These are phyloP conservation scores for Eutrema yunnanense DNA, from an alignment of 345 rosid genomes.

Conservation along the genomic window DNA sequence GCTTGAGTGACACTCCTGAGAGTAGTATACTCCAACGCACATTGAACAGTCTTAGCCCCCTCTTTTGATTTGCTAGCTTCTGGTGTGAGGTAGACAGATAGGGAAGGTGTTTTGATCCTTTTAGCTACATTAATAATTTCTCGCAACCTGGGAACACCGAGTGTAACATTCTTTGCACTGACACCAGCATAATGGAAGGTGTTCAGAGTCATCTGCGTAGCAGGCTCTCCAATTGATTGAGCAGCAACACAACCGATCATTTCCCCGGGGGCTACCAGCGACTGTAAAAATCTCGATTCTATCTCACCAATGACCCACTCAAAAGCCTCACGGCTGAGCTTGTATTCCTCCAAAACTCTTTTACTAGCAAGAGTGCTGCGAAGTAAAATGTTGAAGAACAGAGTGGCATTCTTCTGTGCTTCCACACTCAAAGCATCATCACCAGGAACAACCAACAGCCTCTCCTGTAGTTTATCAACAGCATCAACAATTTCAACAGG, in stretches of 20 bases:
- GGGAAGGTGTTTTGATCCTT: conserved; percentile 92
- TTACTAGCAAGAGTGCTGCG: conserved; percentile 98
- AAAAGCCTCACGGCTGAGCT: conserved; percentile 92
- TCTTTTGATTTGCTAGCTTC: conserved; percentile 81
- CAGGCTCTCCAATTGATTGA: conserved; percentile 99
- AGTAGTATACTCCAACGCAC: conserved; percentile 96
- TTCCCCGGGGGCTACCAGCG: conserved; percentile 94
- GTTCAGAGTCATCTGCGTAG: conserved; percentile 98
- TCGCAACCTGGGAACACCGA: conserved; percentile 95
- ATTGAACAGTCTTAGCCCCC: conserved; percentile 89
- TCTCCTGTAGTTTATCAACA: conserved; percentile 94
- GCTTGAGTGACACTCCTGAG: conserved; percentile 94
- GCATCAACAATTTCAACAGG: conserved; percentile 97
- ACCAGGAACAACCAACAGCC: conserved; percentile 91
- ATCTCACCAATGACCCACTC: conserved; percentile 99
- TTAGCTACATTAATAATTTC: conserved; percentile 95
- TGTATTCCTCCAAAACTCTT: conserved; percentile 92
- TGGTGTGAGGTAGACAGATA: conserved; percentile 68
- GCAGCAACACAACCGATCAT: conserved; percentile 99
- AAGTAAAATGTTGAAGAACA: conserved; percentile 86
- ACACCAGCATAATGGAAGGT: conserved; percentile 99
- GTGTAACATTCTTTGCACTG: conserved; percentile 98
- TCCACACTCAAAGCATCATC: conserved; percentile 85
- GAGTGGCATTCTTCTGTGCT: conserved; percentile 98
- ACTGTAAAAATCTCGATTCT: conserved; percentile 85